Evolutionary conservation across 306 rosid genomes (phyloP).

Genomic region (Medicago truncatula): DNA sequence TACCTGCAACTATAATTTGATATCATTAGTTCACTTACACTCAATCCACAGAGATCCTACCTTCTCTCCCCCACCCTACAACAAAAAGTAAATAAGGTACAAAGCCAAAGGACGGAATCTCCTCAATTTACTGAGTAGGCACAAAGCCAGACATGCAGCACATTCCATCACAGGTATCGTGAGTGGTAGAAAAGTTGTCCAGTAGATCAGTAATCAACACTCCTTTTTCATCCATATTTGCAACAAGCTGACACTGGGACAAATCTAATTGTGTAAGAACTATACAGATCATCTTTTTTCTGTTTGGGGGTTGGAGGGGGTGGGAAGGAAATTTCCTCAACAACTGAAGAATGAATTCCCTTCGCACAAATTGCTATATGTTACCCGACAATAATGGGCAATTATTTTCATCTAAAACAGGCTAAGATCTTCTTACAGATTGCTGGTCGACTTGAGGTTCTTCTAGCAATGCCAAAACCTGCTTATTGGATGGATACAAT

Average conservation of each 20-base stretch:
- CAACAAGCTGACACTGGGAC: conserved; percentile 47
- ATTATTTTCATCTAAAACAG: conserved; percentile 43
- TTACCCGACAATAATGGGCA: conserved; percentile 48
- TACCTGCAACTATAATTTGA: conserved; percentile 40
- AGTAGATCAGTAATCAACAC: conserved; percentile 32
- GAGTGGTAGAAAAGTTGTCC: conserved; percentile 31
- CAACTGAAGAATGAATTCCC: conserved; percentile 47
- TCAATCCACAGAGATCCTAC: conserved; percentile 13
- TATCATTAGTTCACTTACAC: conserved; percentile 31
- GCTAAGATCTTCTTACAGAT: conserved; percentile 44
- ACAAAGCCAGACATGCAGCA: conserved; percentile 34
- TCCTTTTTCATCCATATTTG: conserved; percentile 36
- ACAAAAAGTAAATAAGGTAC: conserved; percentile 20
- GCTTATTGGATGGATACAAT: conserved; percentile 60
- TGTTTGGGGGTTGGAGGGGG: conserved; percentile 32
- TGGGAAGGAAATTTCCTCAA: conserved; percentile 38
- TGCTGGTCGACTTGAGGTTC: conserved; percentile 40
- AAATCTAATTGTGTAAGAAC: conserved; percentile 45
- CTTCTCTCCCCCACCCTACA: conserved; percentile 35
- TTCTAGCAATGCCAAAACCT: conserved; percentile 49
- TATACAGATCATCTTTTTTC: conserved; percentile 55
- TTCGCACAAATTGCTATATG: conserved; percentile 46
- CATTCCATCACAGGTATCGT: conserved; percentile 41
- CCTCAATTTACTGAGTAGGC: conserved; percentile 36
- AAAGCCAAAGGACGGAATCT: conserved; percentile 40